phyloP scores from a whole-genome alignment of 192 early-diverging fungal genomes.

The Chytriomyces hyalinus region DNA sequence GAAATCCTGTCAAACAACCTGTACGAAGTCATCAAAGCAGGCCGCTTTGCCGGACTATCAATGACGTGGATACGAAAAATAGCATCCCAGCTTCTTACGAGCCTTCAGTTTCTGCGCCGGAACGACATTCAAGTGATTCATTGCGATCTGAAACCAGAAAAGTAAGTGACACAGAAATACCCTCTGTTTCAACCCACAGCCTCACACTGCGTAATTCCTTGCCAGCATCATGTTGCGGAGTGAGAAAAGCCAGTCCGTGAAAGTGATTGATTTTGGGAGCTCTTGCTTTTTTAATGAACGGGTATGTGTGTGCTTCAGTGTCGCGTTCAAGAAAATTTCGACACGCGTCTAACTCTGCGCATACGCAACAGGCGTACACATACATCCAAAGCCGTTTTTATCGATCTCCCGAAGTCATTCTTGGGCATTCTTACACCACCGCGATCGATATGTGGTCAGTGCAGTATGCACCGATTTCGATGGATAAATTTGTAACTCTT shows the following conservation, averaged over 20 bases:
- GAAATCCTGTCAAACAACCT: conserved; percentile 46
- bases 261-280: conserved; percentile 59
- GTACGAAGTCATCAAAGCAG: conserved; percentile 40
- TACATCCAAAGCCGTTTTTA: conserved; percentile 56
- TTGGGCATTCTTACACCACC: conserved; percentile 43
- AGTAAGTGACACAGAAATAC: conserved; percentile 19
- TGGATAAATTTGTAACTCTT: not conserved
- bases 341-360: not conserved
- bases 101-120: conserved; percentile 33
- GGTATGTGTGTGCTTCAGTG: conserved; percentile 19
- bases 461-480: not conserved
- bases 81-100: conserved; percentile 34
- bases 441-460: conserved; percentile 56
- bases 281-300: conserved; percentile 47
- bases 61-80: conserved; percentile 24
- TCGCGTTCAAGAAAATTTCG: not conserved
- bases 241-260: conserved; percentile 27
- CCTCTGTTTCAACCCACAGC: not conserved
- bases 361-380: conserved; percentile 30
- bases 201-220: not conserved
- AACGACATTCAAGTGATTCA: conserved; percentile 44
- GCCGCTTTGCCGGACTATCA: conserved; percentile 36
- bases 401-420: conserved; percentile 52
- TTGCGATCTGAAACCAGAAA: conserved; percentile 58
- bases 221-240: not conserved